Percentiles rank a stretch among this genome's conserved stretches.
These are phyloP conservation scores for Lodderomyces parapsilosis DNA, from an alignment of 1,139 yeast genomes.

Conservation along the genomic window DNA sequence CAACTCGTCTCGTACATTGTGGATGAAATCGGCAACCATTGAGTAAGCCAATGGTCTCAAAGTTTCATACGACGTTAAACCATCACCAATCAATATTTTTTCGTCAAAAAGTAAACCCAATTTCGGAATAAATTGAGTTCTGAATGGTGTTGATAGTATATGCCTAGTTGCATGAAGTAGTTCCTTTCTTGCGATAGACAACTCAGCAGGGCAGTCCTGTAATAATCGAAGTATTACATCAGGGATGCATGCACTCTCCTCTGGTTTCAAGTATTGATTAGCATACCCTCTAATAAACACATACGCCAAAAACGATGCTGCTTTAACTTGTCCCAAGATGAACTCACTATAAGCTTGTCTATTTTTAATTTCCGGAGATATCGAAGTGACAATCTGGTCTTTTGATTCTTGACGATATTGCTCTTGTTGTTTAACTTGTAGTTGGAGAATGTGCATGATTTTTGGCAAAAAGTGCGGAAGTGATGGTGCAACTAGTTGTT, in stretches of 20 bases:
- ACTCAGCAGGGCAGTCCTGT: slow-evolving; percentile 96
- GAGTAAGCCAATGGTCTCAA: slow-evolving; percentile 89
- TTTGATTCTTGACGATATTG: slow-evolving; percentile 55
- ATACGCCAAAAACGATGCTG: slow-evolving; percentile 92
- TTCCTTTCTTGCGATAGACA: slow-evolving; percentile 90
- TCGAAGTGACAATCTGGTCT: slow-evolving; percentile 49
- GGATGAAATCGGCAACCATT: slow-evolving; percentile 94
- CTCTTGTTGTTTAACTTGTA: slow-evolving; percentile 63
- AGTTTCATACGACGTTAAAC: slow-evolving; percentile 87
- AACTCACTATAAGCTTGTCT: slow-evolving; percentile 85
- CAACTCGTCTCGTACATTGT: slow-evolving; percentile 83
- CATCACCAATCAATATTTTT: slow-evolving; percentile 85
- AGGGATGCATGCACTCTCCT: slow-evolving; percentile 73
- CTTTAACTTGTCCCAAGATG: slow-evolving; percentile 93
- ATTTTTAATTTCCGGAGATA: slow-evolving; percentile 68
- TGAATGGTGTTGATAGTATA: slow-evolving; percentile 83
- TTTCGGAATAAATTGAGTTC: slow-evolving; percentile 80
- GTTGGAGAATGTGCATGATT: slow-evolving; percentile 68
- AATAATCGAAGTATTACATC: slow-evolving; percentile 80
- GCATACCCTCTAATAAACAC: slow-evolving; percentile 85
- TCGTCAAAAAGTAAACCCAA: slow-evolving; percentile 84
- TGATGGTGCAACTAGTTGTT: slow-evolving; percentile 67
- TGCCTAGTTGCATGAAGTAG: slow-evolving; percentile 92
- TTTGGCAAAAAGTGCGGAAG: slow-evolving; percentile 80
- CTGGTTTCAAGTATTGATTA: slow-evolving; percentile 57